Evolutionary conservation across 1,139 yeast species (phyloP), one percentile per base, ranked within the genome.

Genomic region (Suhomyces guaymorum): DNA sequence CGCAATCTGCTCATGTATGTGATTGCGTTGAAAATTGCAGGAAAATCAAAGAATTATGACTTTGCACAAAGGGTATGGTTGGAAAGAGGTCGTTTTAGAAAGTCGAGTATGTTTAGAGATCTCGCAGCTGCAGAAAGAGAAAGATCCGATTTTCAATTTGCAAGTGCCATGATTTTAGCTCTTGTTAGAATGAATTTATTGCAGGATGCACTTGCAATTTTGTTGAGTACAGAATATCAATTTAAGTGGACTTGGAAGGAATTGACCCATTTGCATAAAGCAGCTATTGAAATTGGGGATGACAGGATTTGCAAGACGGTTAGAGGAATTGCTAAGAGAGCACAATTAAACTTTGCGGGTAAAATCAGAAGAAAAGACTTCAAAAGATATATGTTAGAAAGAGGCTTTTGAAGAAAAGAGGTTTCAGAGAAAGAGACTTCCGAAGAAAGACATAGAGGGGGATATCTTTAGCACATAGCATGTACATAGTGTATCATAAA

Each of bases 31-130:
- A 73, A 75, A 32, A 88, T 89, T 0, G 85, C 89, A 3, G 74
- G 76, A 4, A 66, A 66, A 32, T 74, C 75, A 49, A 63, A 66
- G 17, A 70, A 80, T 41, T 60, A 72, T 32, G 66, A 65, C 1
- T 74, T 82, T 52, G 89, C 90, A 3, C 78, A 79, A 38, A 57
- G 61, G 23, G 67, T 84, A 1, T 87, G 96, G 95, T 58, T 62
- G 2, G 95, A 85, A 52, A 73, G 96, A 51, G 97, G 96, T 2
- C 46, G 57, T 25, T 87, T 71, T 61, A 69, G 97, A 32, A 79
- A 78, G 41, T 70, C 86, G 0, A 30, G 41, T 0, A 46, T 47
- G 1, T 86, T 80, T 61, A 73, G 65, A 37, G 37, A 45, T 1
- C 46, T 80, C 21, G 37, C 66, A 1, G 50, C 63, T 7, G 47